Evolutionary conservation across 2,329 filamentous ascomycete genomes (phyloP).

Genomic region (Exophiala sideris): DNA sequence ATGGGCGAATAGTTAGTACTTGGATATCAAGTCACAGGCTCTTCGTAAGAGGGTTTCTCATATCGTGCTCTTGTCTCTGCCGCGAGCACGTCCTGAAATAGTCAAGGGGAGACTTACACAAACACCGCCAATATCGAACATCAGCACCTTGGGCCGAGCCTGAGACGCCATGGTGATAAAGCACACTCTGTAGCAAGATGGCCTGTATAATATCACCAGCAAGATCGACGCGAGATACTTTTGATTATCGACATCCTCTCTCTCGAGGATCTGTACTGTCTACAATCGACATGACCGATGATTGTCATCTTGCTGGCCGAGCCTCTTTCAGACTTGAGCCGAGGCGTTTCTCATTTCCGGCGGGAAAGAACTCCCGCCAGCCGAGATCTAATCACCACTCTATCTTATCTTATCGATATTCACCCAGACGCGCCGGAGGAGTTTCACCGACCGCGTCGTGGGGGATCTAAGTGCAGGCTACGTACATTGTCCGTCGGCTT

Average conservation of each 20-base stretch:
- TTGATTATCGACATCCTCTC: neutral
- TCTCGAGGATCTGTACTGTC: no score
- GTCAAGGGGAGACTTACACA: constrained; percentile 74
- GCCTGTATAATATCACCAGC: neutral
- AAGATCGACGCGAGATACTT: neutral
- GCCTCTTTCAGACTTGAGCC: neutral
- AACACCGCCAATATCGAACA: constrained; percentile 96
- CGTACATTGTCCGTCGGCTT: no score
- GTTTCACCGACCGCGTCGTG: constrained; percentile 1
- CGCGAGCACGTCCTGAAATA: no score
- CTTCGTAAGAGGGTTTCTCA: no score
- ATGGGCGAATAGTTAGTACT: neutral
- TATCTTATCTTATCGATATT: constrained; percentile 1
- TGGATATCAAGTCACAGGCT: neutral
- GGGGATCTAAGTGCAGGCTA: neutral
- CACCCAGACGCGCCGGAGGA: neutral
- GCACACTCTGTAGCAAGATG: neutral
- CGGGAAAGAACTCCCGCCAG: neutral
- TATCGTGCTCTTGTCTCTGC: neutral
- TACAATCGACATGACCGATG: no score
- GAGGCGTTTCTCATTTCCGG: neutral
- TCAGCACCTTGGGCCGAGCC: constrained; percentile 62
- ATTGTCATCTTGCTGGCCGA: no score
- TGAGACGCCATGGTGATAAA: constrained; percentile 13
- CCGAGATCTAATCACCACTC: neutral